Evolutionary conservation across 2,329 filamentous ascomycete genomes (phyloP).

Genomic region (Colletotrichum sp.): DNA sequence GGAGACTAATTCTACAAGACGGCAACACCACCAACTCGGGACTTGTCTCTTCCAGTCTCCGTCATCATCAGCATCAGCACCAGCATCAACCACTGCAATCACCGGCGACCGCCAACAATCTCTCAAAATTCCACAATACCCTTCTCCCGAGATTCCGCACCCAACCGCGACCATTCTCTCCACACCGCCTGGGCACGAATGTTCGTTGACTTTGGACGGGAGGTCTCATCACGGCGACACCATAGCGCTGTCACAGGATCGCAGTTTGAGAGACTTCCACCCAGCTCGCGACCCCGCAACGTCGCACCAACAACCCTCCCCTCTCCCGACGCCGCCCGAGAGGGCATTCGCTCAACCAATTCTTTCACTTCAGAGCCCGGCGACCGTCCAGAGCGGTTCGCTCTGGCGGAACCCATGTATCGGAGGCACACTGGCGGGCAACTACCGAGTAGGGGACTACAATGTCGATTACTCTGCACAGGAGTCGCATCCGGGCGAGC

Average conservation of each 20-base stretch:
- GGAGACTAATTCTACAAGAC: neutral
- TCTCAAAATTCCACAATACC: neutral
- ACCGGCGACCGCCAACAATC: neutral
- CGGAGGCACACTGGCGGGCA: constrained; percentile 74
- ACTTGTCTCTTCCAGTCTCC: neutral
- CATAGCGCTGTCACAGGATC: constrained; percentile 16
- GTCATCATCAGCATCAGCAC: neutral
- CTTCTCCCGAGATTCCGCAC: neutral
- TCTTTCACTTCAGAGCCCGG: constrained; percentile 66
- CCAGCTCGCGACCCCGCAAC: constrained; percentile 29
- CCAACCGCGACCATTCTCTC: constrained; percentile 18
- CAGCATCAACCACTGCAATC: neutral
- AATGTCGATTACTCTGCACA: constrained; percentile 77
- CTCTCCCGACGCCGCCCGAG: constrained; percentile 50
- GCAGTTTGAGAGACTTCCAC: constrained; percentile 18
- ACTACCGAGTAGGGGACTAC: constrained; percentile 76
- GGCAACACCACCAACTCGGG: constrained; percentile 1
- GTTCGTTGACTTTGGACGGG: constrained; percentile 33
- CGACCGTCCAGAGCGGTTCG: constrained; percentile 76
- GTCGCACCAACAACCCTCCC: constrained; percentile 17
- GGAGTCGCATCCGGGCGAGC: constrained; percentile 68
- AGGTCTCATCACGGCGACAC: constrained; percentile 16
- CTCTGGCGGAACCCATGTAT: constrained; percentile 80
- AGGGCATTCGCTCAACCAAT: constrained; percentile 60
- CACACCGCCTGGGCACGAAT: constrained; percentile 25